phyloP scores from a whole-genome alignment of 73 alveolate species.

The Tetrahymena malaccensis region DNA sequence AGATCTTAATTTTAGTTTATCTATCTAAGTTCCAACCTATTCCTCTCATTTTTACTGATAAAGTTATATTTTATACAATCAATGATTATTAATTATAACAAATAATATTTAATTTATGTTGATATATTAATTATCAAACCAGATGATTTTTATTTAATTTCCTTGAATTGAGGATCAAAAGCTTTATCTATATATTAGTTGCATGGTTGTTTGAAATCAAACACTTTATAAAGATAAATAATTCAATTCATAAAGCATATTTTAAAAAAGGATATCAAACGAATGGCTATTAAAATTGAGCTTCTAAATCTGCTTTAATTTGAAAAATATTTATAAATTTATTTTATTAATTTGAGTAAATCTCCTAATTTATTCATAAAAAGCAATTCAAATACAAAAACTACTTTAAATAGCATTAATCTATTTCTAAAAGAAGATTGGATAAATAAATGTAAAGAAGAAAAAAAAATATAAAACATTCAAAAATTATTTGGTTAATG shows the following conservation, averaged over 20 bases:
- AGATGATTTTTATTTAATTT: neutral
- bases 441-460: no score
- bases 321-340: no score
- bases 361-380: no score
- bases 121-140: neutral
- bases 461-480: no score
- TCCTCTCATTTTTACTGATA: constrained; percentile 1
- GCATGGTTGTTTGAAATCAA: neutral
- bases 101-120: neutral
- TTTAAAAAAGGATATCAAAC: no score
- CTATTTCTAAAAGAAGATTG: no score
- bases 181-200: no score
- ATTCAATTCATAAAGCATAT: neutral
- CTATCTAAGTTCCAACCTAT: constrained; percentile 33
- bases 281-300: neutral
- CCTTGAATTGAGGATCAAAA: neutral
- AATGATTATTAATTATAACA: neutral
- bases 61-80: neutral
- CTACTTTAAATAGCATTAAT: no score
- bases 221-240: neutral
- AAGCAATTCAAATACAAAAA: no score
- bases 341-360: no score
- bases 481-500: no score
- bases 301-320: neutral
- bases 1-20: constrained; percentile 15